Conservation (phyloP, 2,329 filamentous ascomycete genomes). For the Colletotrichum endophyticum region DNA sequence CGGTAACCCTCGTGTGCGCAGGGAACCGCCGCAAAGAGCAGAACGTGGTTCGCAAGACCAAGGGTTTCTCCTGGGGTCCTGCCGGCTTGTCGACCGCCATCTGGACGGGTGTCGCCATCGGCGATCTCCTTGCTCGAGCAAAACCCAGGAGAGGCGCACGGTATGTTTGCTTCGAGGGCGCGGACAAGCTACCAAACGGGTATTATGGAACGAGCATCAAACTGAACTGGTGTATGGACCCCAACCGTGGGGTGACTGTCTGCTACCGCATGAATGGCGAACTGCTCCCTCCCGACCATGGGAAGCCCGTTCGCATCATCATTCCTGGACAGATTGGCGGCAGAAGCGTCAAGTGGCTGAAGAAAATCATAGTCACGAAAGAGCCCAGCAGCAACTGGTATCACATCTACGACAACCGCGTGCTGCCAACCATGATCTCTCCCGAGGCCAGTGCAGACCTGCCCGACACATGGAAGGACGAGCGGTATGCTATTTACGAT, state of each 20-base stretch:
- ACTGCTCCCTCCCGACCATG: conserved; percentile 80
- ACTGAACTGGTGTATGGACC: conserved; percentile 86
- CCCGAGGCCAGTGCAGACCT: conserved; percentile 80
- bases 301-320: conserved; percentile 80
- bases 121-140: conserved; percentile 72
- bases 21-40: conserved; percentile 94
- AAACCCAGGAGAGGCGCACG: conserved; percentile 72
- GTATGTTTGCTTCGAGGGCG: conserved; percentile 91
- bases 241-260: conserved; percentile 82
- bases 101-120: conserved; percentile 83
- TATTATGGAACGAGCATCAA: conserved; percentile 89
- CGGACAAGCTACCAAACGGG: conserved; percentile 86
- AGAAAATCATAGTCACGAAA: conserved; percentile 77
- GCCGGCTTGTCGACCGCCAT: conserved; percentile 86
- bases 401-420: conserved; percentile 91
- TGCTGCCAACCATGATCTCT: conserved; percentile 84
- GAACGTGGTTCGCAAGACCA: conserved; percentile 87
- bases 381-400: conserved; percentile 92
- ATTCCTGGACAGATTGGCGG: conserved; percentile 93
- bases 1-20: conserved; percentile 88
- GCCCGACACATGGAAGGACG: conserved; percentile 82
- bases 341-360: conserved; percentile 92
- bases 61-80: conserved; percentile 93
- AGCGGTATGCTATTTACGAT: conserved; percentile 92
- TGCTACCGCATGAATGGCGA: conserved; percentile 93